Evolutionary conservation across 1,284 basidiomycete genomes (phyloP).

Genomic region (Trametes pubescens): DNA sequence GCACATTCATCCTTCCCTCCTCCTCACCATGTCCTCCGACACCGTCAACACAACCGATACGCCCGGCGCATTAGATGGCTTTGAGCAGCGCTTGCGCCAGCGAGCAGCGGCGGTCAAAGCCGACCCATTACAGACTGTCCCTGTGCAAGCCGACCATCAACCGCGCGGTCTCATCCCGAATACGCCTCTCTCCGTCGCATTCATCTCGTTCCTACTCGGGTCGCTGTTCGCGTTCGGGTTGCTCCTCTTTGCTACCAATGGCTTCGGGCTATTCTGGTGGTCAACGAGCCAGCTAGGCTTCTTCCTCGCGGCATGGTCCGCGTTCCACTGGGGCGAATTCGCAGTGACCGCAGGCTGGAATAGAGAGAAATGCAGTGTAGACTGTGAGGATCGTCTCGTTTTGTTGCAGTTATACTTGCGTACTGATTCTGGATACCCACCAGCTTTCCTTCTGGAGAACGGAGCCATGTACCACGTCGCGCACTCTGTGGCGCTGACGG

Average conservation of each 20-base stretch:
- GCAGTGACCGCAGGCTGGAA: constrained; percentile 97
- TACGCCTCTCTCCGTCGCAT: constrained; percentile 77
- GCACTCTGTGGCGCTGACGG: constrained; percentile 79
- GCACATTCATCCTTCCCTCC: neutral
- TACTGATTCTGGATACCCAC: too few relatives aligned
- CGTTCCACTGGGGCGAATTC: constrained; percentile 96
- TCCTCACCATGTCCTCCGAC: constrained; percentile 26
- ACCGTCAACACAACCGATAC: neutral
- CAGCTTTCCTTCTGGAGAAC: constrained; percentile 96
- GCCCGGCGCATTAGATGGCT: constrained; percentile 39
- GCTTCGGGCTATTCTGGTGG: constrained; percentile 63
- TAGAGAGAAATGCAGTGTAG: constrained; percentile 88
- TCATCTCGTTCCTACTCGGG: constrained; percentile 82
- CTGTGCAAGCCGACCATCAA: constrained; percentile 45
- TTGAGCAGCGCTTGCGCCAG: constrained; percentile 58
- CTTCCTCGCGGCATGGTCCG: constrained; percentile 82
- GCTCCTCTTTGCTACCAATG: constrained; percentile 56
- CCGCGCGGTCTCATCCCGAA: constrained; percentile 80
- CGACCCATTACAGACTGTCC: constrained; percentile 62
- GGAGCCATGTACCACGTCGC: constrained; percentile 88
- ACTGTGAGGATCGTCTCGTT: constrained; percentile 71
- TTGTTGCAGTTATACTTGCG: too few relatives aligned
- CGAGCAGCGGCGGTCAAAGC: constrained; percentile 43
- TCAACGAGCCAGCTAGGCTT: constrained; percentile 81
- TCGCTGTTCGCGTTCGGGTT: constrained; percentile 63